Base-by-base conservation (phyloP, 139 green algal species). In the Spirogloea muscicola region DNA sequence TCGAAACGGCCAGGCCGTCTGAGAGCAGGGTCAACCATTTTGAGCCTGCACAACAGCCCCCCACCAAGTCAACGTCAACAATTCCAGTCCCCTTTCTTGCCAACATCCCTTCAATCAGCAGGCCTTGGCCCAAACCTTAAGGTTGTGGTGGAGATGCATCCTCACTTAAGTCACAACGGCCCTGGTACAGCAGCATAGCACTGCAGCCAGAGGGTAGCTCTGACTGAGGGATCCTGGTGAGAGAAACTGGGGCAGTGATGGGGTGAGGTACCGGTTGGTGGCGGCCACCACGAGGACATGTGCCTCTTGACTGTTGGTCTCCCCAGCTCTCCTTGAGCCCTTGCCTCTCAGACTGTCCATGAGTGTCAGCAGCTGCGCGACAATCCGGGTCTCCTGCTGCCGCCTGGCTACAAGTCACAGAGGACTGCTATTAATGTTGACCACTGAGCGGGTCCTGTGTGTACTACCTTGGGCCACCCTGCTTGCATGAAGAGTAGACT, bases 311-410 rank as follows among this genome's bases (percentile, higher is more conserved):
- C 60, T 69, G 21, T 18, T 55, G 60, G 40, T 29, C 2, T 44
- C 73, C 2, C 84, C 79, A 2, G 85, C 88, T 59, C 25, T 72
- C 16, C 63, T 64, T n/a, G n/a, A n/a, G n/a, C n/a, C n/a, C n/a
- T n/a, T n/a, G n/a, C n/a, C n/a, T n/a, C n/a, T 51, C 2, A 68
- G 34, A 0, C 74, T 65, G 27, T 98, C 93, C 61, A 98, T 79
- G 18, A 98, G 87, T 1, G 94, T 97, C 3, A 98, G 87, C 63
- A 98, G 84, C 82, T 98, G 93, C 2, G 90, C 90, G 4, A 96
- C 93, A 1, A 98, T 80, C 0, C 92, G 79, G 7, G 87, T 80
- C 51, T 97, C 92, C 43, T 94, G 89, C 48, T 83, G 81, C 4
- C 76, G 57, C 6, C 72, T 44, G 68, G 39, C 13, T 21, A 65